Percentiles rank a stretch among this genome's conserved stretches.
phyloP scores from a whole-genome alignment of 106 monocot genomes.

The Dioscorea alata region DNA sequence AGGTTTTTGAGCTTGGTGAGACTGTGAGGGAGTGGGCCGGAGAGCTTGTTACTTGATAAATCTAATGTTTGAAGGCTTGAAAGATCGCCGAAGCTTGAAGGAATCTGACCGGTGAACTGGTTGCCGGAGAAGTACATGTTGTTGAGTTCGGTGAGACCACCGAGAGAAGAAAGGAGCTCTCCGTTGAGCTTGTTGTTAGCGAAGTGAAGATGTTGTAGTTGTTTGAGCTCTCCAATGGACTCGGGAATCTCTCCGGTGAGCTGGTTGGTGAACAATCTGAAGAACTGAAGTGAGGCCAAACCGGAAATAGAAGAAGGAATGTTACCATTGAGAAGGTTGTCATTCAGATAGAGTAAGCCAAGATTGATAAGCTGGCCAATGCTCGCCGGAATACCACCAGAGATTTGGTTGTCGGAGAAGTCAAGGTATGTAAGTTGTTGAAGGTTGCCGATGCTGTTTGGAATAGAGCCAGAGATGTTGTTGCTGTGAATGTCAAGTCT shows the following conservation, averaged over 20 bases:
- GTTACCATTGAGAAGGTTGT: conserved; percentile 26
- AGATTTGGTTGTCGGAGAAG: conserved; percentile 21
- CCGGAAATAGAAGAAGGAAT: conserved; percentile 21
- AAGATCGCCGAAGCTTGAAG: conserved; percentile 18
- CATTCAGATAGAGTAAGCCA: conserved; percentile 18
- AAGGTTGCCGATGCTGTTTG: conserved; percentile 29
- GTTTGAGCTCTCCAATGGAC: conserved; percentile 9
- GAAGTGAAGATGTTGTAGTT: neutral
- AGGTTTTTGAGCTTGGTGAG: conserved; percentile 14
- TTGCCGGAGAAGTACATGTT: conserved; percentile 29
- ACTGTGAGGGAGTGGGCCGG: conserved; percentile 25
- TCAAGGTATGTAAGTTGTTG: conserved; percentile 28
- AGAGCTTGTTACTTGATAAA: conserved; percentile 18
- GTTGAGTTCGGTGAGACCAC: conserved; percentile 22
- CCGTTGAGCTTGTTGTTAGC: conserved; percentile 19
- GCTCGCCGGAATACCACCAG: conserved; percentile 18
- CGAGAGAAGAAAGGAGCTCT: conserved; percentile 31
- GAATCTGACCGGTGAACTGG: conserved; percentile 31
- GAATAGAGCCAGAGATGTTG: conserved; percentile 21
- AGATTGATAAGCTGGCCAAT: conserved; percentile 10
- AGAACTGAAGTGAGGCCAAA: conserved; percentile 15
- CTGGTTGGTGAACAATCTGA: conserved; percentile 22
- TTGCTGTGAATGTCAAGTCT: conserved; percentile 8
- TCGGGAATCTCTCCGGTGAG: conserved; percentile 30
- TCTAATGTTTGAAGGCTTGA: conserved; percentile 15